Percentiles rank a stretch among this genome's conserved stretches.
These are phyloP conservation scores for Rhizoctonia solani DNA, from an alignment of 1,284 basidiomycete genomes.

Conservation along the genomic window DNA sequence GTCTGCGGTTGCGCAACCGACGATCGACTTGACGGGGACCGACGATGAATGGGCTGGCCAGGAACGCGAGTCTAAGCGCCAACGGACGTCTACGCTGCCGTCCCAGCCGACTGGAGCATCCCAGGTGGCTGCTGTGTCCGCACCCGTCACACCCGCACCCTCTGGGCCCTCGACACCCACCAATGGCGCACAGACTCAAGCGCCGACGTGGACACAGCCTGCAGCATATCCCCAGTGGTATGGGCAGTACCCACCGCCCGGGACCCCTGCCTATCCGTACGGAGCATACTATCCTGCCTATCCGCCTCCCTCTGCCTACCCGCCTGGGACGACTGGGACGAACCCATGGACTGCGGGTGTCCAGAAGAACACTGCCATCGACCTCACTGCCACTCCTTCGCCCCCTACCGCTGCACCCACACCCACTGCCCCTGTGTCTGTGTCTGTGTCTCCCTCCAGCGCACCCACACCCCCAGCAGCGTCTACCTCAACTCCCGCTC, in stretches of 20 bases:
- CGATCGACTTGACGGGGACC: conserved; percentile 31
- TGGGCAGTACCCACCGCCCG: conserved; percentile 25
- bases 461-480: background rate
- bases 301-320: background rate
- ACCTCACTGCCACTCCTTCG: conserved; percentile 27
- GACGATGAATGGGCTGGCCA: conserved; percentile 30
- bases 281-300: conserved; percentile 2
- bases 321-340: background rate
- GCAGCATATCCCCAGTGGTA: conserved; percentile 25
- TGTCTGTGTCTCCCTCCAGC: background rate
- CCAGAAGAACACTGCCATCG: conserved; percentile 13
- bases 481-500: conserved; percentile 4
- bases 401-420: conserved; percentile 10
- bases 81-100: conserved; percentile 9
- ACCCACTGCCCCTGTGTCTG: background rate
- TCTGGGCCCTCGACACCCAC: background rate
- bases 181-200: background rate
- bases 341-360: conserved; percentile 4
- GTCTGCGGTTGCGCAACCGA: conserved; percentile 28
- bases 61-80: conserved; percentile 28
- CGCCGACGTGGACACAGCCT: too few species aligned
- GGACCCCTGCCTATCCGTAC: conserved; percentile 17
- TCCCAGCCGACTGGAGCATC: conserved; percentile 27
- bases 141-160: background rate
- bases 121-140: conserved; percentile 4